phyloP scores from a whole-genome alignment of 1,139 yeast species.

The Yamadazyma dushanensis region DNA sequence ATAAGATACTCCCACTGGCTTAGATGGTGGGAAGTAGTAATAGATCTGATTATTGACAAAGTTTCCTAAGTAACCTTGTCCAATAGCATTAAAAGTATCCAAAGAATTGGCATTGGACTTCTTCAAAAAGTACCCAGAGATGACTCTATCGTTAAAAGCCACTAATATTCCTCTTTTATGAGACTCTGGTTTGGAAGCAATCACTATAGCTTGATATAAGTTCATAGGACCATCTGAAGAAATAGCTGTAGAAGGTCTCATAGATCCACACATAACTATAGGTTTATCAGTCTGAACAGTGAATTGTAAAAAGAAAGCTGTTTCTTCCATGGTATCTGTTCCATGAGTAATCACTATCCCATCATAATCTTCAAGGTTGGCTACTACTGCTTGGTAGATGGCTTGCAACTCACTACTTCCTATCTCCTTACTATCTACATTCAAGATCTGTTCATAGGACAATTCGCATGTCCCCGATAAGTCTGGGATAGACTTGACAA shows the following conservation, averaged over 20 bases:
- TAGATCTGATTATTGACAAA: slow-evolving; percentile 67
- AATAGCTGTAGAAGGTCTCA: slow-evolving; percentile 71
- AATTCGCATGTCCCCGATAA: slow-evolving; percentile 56
- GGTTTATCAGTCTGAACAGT: slow-evolving; percentile 59
- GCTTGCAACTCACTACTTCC: slow-evolving; percentile 39
- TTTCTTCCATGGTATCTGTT: slow-evolving; percentile 71
- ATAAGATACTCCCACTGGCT: slow-evolving; percentile 54
- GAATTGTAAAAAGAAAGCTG: slow-evolving; percentile 65
- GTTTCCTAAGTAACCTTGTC: slow-evolving; percentile 70
- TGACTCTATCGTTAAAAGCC: slow-evolving; percentile 65
- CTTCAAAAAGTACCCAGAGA: slow-evolving; percentile 68
- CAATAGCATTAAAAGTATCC: slow-evolving; percentile 66
- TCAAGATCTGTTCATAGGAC: slow-evolving; percentile 65
- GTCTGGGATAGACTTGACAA: slow-evolving; percentile 60
- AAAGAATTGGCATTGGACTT: slow-evolving; percentile 69
- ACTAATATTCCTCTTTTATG: slow-evolving; percentile 62
- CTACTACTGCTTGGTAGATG: slow-evolving; percentile 41
- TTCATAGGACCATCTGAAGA: slow-evolving; percentile 77
- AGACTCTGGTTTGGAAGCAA: slow-evolving; percentile 53
- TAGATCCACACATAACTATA: slow-evolving; percentile 67
- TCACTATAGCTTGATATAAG: slow-evolving; percentile 65
- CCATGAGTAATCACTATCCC: slow-evolving; percentile 72
- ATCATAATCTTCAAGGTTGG: slow-evolving; percentile 47
- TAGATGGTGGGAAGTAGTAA: slow-evolving; percentile 62
- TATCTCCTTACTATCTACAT: slow-evolving; percentile 65